Conservation (phyloP, 2,329 filamentous ascomycete species). For the Cytospora chrysosperma region DNA sequence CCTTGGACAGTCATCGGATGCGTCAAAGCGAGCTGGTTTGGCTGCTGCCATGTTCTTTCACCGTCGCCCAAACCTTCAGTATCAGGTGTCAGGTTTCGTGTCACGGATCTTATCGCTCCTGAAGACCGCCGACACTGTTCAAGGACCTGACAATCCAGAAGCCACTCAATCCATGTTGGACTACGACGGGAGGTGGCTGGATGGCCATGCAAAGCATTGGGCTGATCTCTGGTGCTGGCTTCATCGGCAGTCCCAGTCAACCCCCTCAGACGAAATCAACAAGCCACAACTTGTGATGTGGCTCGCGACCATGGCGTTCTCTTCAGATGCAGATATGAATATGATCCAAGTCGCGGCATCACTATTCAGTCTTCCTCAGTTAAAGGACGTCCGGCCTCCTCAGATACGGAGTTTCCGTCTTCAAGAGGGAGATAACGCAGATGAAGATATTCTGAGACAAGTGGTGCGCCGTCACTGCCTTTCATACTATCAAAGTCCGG, state of each 20-base stretch:
- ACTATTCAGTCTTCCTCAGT: constrained; percentile 16
- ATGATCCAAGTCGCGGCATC: constrained; percentile 23
- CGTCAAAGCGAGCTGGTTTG: background rate
- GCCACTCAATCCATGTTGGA: background rate
- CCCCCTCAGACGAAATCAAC: background rate
- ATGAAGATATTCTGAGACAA: background rate
- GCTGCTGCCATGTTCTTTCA: background rate
- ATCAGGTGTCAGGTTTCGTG: background rate
- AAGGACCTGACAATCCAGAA: background rate
- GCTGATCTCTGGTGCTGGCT: constrained; percentile 18
- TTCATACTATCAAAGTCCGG: background rate
- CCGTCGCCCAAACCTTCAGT: background rate
- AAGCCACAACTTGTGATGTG: constrained; percentile 25
- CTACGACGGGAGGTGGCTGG: constrained; percentile 12
- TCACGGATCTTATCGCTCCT: background rate
- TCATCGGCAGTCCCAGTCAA: constrained; percentile 6
- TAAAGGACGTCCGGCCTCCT: background rate
- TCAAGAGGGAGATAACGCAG: background rate
- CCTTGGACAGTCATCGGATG: background rate
- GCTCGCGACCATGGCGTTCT: constrained; percentile 27
- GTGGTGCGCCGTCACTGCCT: background rate
- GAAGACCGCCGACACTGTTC: background rate
- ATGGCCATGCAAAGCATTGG: background rate
- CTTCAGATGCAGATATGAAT: background rate
- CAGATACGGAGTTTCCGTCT: background rate